Base-by-base conservation (phyloP, 192 early-diverging fungal genomes). In the Backusella westeae region DNA sequence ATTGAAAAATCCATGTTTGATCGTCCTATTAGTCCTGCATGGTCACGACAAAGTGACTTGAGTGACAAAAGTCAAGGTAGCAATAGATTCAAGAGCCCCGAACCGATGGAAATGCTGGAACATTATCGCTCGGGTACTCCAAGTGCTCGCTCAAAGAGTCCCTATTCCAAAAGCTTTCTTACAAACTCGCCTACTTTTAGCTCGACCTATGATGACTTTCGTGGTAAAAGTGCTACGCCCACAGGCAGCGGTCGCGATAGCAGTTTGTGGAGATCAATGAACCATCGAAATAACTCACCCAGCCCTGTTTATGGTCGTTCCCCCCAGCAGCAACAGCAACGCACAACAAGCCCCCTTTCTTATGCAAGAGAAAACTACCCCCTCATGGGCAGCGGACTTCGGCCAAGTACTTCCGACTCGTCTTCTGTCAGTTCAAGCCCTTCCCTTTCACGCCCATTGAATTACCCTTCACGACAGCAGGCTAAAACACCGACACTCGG, bases 11-110 rank as follows among this genome's bases (percentile, higher is more conserved):
- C 77, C 7, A 70, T 76, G 29, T 76, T 76, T 34, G 78, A 77
- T 12, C 78, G 78, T 8, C 78, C 82, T 10, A 66, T 74, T 26
- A 79, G 78, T 46, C 82, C 82, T 39, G 78, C 81, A 10, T 78
- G 81, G 81, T 83, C 82, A 34, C 74, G 72, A 8, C 49, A 73
- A 23, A 79, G 78, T 67, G 80, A 74, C 63, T 23, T 56, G 6
- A 82, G 82, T 46, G 78, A 80, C 32, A 76, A 70, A 17, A 69
- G 70, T 21, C 49, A 63, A 29, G 53, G 75, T 35, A 67, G 36
- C 39, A 34, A 8, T 9, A 74, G 79, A 6, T 75, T 65, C 41
- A 35, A 46, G n/a, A 81, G 80, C 42, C 80, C 80, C 12, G 80
- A 81, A 49, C 80, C 80, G 0, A 26, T 63, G 56, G 56, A 63